Conservation (phyloP, 805 yeast species). For the Saccharomycopsis selenospora region DNA sequence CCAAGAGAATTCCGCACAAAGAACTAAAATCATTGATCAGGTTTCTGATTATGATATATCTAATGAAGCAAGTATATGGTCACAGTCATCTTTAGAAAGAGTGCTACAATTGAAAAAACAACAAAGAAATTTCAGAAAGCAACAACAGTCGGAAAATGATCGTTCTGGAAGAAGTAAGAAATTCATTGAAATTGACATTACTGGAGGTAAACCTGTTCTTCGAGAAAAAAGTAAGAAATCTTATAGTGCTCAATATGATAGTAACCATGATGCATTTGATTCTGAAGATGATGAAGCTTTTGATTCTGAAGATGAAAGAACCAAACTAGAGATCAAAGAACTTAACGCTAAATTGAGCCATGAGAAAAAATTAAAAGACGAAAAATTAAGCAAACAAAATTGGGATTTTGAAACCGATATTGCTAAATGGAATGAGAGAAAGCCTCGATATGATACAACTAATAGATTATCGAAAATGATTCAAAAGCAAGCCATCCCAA, state of each 20-base stretch:
- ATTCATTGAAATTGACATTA: constrained; percentile 69
- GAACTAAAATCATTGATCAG: constrained; percentile 88
- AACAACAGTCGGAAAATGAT: constrained; percentile 50
- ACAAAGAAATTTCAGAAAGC: constrained; percentile 62
- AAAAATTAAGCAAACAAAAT: constrained; percentile 31
- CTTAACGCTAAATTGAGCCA: constrained; percentile 30
- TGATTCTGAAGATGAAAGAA: constrained; percentile 24
- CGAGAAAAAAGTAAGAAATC: constrained; percentile 35
- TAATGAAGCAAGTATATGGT: constrained; percentile 62
- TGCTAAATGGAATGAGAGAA: constrained; percentile 42
- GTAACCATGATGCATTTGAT: constrained; percentile 27
- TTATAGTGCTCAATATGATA: constrained; percentile 28
- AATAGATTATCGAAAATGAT: neutral
- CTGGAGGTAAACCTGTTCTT: constrained; percentile 71
- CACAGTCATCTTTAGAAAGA: constrained; percentile 71
- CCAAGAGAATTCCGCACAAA: constrained; percentile 80
- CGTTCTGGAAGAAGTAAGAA: constrained; percentile 68
- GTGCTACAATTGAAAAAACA: constrained; percentile 79
- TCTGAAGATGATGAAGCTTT: constrained; percentile 33
- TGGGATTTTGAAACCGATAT: constrained; percentile 60
- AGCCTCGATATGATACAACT: constrained; percentile 1
- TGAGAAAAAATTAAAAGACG: constrained; percentile 31
- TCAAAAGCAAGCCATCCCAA: too few relatives aligned
- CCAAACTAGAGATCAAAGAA: constrained; percentile 28
- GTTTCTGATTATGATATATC: constrained; percentile 73